Evolutionary conservation across 306 rosid species (phyloP), one percentile per base, ranked within the genome.

Genomic region (Gleditsia sinensis): DNA sequence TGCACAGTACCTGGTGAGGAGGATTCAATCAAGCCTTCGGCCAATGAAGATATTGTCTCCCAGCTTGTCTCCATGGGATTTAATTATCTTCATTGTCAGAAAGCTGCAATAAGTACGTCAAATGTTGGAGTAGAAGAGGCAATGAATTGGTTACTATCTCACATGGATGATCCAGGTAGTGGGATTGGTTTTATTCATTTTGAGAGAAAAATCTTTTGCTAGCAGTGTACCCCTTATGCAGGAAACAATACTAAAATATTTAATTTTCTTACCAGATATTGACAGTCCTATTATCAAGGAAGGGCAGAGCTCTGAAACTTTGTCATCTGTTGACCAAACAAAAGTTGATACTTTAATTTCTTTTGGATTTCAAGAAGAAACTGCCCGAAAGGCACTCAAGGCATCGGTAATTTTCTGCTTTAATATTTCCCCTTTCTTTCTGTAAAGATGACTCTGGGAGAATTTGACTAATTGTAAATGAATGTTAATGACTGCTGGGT

Each of bases 1-100:
- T 78, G 30, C 39, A 24, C 77, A 90, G 97, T 69, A 74, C 83
- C 85, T 39, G 83, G 45, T 9, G 92, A 84, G 69, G 87, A 81
- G 45, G 89, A 84, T 74, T 78, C 88, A 64, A 69, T 66, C 55
- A 67, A 16, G 63, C 89, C 83, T 66, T 24, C 37, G 24, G 90
- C 86, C 33, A 76, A 92, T 9, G 96, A 88, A 64, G 94, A 63
- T 57, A 92, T 95, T 79, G 98, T 95, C 42, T 32, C 89, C 9
- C 99, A 92, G 83, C 98, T 95, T 56, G 92, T 84, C 71, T 86
- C 99, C n/a, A 95, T 92, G 99, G 99, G 99, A 25, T 95, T 95
- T 80, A 82, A 61, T 60, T 76, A 84, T 71, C 78, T 92, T 64
- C 97, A 80, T 62, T 95, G 99, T 79, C 89, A 95, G 86, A 95